phyloP scores from a whole-genome alignment of 208 protist species.

The Trichomonas vaginalis region DNA sequence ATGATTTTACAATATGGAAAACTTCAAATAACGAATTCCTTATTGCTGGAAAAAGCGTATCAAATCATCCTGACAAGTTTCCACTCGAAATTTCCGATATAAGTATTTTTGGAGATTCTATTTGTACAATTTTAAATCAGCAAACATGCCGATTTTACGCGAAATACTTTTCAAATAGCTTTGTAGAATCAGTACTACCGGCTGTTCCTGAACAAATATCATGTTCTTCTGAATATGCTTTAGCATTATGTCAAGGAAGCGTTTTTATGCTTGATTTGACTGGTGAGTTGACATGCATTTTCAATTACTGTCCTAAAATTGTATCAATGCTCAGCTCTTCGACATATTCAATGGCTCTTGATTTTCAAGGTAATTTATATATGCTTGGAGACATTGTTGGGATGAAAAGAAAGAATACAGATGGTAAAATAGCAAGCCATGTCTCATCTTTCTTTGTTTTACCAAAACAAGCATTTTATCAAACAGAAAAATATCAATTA shows the following conservation, averaged over 20 bases:
- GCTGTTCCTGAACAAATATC: not conserved
- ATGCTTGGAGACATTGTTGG: not conserved
- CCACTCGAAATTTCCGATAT: not conserved
- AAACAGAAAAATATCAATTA: not conserved
- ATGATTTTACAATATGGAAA: not conserved
- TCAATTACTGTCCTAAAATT: not conserved
- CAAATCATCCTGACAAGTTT: not conserved
- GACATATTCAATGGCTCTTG: not conserved
- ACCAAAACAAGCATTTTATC: not conserved
- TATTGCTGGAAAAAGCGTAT: not conserved
- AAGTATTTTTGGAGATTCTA: not conserved
- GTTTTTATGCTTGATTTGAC: not conserved
- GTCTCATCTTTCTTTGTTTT: not conserved
- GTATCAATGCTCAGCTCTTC: not conserved
- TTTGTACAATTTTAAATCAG: not conserved
- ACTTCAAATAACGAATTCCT: not conserved
- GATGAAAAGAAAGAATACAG: not conserved
- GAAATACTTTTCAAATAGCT: not conserved
- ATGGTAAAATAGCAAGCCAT: not conserved
- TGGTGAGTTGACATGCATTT: not conserved
- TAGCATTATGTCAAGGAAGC: not conserved
- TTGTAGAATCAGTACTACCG: not conserved
- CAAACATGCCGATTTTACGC: not conserved
- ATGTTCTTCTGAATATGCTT: not conserved
- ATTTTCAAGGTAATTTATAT: not conserved